These are phyloP conservation scores for Apiospora aurea DNA, from an alignment of 2,329 filamentous ascomycete species.

Conservation along the genomic window DNA sequence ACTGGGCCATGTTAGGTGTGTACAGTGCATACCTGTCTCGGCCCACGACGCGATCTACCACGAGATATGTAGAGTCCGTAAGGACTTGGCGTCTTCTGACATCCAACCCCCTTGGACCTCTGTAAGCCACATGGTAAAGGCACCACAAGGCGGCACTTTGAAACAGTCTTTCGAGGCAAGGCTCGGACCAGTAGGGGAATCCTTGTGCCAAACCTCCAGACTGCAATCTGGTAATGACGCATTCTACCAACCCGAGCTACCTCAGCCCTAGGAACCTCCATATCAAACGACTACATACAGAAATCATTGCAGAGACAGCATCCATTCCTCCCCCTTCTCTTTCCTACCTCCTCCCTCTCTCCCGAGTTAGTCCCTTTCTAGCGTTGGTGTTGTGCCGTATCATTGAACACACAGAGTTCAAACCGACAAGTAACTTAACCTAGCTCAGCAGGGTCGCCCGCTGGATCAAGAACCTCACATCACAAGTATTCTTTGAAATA, in stretches of 20 bases:
- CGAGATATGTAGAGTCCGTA: neutral
- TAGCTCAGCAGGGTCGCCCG: neutral
- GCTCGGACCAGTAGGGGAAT: neutral
- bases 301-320: neutral
- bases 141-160: neutral
- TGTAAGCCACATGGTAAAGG: constrained; percentile 12
- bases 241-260: neutral
- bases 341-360: neutral
- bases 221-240: neutral
- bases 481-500: neutral
- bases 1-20: neutral
- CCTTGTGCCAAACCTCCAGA: constrained; percentile 8
- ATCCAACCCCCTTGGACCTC: neutral
- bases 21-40: neutral
- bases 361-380: constrained; percentile 10
- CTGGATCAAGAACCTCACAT: neutral
- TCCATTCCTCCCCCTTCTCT: neutral
- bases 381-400: constrained; percentile 9
- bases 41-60: constrained; percentile 2
- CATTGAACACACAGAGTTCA: neutral
- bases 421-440: constrained; percentile 15
- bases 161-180: constrained; percentile 6
- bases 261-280: neutral
- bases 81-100: neutral
- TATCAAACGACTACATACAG: neutral